Evolutionary conservation across 108 stramenopile species (phyloP), one percentile per base, ranked within the genome.

Genomic region (Nannochloropsis salina): DNA sequence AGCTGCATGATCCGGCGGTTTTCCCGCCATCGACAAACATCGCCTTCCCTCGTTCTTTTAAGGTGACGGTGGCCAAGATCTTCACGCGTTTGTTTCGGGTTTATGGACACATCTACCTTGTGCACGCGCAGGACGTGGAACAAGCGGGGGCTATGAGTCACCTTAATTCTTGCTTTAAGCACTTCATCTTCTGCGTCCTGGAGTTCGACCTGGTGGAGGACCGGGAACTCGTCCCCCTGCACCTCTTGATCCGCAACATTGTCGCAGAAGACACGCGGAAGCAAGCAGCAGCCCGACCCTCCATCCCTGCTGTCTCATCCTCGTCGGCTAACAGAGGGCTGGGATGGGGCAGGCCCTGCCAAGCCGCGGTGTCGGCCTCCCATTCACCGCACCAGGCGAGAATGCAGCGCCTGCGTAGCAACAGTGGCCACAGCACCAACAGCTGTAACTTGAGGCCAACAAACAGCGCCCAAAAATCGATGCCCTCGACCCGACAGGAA

Each of bases 161-260:
- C 80, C 88, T 93, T 18, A 93, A 93, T 90, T 92, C 92, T 9
- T 93, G 91, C 61, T 93, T 93, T 91, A 93, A 93, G 89, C 92
- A 93, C 90, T 93, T 93, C 47, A 47, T 92, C 42, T 92, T 91
- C 44, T 93, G 92, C 82, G 80, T 45, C 31, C 82, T 91, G 21
- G 89, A 91, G 86, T 93, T 90, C 79, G 90, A 93, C 44, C 84
- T 93, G 81, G 86, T 93, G 42, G 51, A 86, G 45, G 80, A 82
- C 44, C 45, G 83, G 61, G 90, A 91, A 44, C 83, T 91, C 85
- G 90, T 88, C 22, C 88, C 90, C 2, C 84, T 91, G 85, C 83
- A 90, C 44, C 87, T 85, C 5, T 45, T 91, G 21, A 87, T 91
- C 20, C 83, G 80, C 9, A 47, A 84, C 41, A 84, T 88, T 11